phyloP scores from a whole-genome alignment of 1,139 yeast species.

The Citeromyces siamensis region DNA sequence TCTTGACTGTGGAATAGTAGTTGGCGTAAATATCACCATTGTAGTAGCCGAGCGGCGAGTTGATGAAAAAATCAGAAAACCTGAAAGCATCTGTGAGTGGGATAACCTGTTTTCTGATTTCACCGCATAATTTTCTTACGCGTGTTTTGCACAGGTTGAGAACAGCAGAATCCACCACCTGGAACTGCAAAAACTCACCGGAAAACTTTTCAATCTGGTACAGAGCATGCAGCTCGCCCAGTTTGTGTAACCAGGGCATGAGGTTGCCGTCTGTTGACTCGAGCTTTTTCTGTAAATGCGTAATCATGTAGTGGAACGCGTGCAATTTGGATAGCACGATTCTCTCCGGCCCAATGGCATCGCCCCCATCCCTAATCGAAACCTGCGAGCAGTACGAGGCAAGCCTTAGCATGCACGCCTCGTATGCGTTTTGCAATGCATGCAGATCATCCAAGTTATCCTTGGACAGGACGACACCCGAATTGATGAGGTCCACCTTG shows the following conservation, averaged over 20 bases:
- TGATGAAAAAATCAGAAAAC: conserved; percentile 72
- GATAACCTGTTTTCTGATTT: conserved; percentile 59
- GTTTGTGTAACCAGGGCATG: conserved; percentile 15
- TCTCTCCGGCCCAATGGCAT: conserved; percentile 46
- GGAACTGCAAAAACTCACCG: conserved; percentile 61
- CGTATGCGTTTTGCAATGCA: conserved; percentile 20
- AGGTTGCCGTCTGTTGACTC: conserved; percentile 24
- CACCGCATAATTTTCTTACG: conserved; percentile 31
- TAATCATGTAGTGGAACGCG: conserved; percentile 43
- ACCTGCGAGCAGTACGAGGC: conserved; percentile 32
- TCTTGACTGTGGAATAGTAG: conserved; percentile 44
- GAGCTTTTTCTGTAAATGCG: conserved; percentile 26
- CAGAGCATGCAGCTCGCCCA: conserved; percentile 54
- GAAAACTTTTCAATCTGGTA: conserved; percentile 66
- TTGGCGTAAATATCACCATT: conserved; percentile 83
- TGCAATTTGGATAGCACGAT: conserved; percentile 49
- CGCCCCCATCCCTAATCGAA: conserved; percentile 35
- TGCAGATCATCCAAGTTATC: conserved; percentile 22
- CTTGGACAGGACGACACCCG: conserved; percentile 5
- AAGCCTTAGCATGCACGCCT: conserved; percentile 34
- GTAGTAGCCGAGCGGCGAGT: conserved; percentile 75
- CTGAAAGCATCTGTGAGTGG: conserved; percentile 86
- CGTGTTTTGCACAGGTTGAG: conserved; percentile 31
- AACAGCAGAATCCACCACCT: conserved; percentile 36
- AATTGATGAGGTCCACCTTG: conserved; percentile 3